Evolutionary conservation across 257 asterid genomes (phyloP).

Genomic region (Solanum dulcamara): DNA sequence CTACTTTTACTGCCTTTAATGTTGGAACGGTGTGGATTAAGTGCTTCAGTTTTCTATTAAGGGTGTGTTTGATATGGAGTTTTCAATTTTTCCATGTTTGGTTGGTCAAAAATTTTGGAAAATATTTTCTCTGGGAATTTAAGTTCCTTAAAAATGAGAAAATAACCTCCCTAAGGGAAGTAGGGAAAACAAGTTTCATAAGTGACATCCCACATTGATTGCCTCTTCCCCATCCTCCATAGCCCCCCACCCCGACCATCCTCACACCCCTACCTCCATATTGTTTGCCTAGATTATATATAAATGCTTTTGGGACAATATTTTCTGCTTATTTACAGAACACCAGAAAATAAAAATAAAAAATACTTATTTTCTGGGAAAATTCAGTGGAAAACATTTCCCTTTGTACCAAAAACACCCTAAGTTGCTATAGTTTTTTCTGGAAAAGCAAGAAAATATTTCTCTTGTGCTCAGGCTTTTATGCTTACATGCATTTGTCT

Average conservation of each 20-base stretch:
- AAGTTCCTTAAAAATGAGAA: not conserved
- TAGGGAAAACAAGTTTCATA: not conserved
- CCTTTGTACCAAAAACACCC: not conserved
- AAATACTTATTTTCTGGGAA: not conserved
- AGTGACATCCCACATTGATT: not conserved
- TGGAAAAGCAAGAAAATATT: not conserved
- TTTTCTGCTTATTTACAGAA: not conserved
- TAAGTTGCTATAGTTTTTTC: not conserved
- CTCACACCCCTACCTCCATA: not conserved
- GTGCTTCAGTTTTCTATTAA: not conserved
- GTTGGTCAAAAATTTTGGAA: not conserved
- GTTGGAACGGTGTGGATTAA: not conserved
- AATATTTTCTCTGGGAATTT: not conserved
- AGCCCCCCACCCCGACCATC: not conserved
- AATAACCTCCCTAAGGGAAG: too few relatives aligned
- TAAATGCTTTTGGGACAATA: not conserved
- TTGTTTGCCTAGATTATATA: not conserved
- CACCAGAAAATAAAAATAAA: not conserved
- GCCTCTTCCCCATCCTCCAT: not conserved
- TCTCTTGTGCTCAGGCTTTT: not conserved
- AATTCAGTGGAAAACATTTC: not conserved
- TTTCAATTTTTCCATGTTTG: not conserved
- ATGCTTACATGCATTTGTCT: not conserved
- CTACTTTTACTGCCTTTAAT: not conserved
- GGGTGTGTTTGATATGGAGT: not conserved